Base-by-base conservation (phyloP, 768 basidiomycete genomes). In the Galerina sulciceps region DNA sequence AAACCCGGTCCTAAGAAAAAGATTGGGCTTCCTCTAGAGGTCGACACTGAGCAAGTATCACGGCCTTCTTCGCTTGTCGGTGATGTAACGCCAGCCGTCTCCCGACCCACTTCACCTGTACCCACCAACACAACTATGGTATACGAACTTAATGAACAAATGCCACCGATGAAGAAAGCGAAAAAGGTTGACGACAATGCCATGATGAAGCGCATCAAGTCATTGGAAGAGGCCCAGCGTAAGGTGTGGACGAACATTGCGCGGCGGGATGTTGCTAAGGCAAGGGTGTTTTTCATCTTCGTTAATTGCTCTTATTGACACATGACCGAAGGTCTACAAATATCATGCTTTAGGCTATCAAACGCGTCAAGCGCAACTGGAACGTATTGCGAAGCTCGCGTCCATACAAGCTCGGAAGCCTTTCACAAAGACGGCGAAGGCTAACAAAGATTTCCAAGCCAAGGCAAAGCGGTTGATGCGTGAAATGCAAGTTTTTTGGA, bases 401-500 rank as follows among this genome's bases (percentile, higher is more conserved):
- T 87, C 90, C 0, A 80, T 90, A 26, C 91, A 94, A 72, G 91
- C 90, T 6, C 87, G 90, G 20, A 85, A 84, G 61, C 91, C 91
- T 0, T 88, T 87, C 63, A 83, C 81, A 9, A 86, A 86, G 66
- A 88, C 90, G 1, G 82, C 88, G 11, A 94, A 93, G 71, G 83
- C 86, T 4, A 82, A 80, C 58, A 96, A 95, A 73, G 94, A 95
- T 61, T 78, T 86, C 2, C 93, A 94, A 70, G 85, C 86, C 17
- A 93, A 94, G 69, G 89, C 88, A 20, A 94, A 92, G 71, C 85
- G 92, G 40, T 78, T 96, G 38, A 93, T 94, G 91, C 87, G 94
- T 26, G 95, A 98, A 79, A 94, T 98, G 91, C 86, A 96, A 60
- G 86, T 94, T 17, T 95, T 96, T 75, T 97, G 94, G 94, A 96